phyloP scores from a whole-genome alignment of 441 rosid genomes.

The Breynia disticha region DNA sequence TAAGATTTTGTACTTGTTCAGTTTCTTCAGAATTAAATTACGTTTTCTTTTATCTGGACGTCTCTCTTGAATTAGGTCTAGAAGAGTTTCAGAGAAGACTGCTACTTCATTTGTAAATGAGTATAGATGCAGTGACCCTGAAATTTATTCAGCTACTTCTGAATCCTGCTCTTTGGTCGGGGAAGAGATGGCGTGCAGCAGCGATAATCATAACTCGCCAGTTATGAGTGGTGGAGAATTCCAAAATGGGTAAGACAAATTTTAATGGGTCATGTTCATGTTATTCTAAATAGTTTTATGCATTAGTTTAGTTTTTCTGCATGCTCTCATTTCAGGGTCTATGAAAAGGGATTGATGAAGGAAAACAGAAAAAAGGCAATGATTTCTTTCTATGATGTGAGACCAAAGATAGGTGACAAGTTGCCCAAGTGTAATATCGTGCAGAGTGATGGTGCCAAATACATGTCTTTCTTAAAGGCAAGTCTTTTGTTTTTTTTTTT shows the following conservation, averaged over 20 bases:
- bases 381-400: conserved; percentile 37
- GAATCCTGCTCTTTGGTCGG: conserved; percentile 68
- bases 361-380: conserved; percentile 31
- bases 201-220: conserved; percentile 49
- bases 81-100: conserved; percentile 29
- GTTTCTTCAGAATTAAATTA: conserved; percentile 2
- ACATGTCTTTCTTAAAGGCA: conserved; percentile 92
- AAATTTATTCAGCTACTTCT: conserved; percentile 45
- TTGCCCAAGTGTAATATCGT: conserved; percentile 42
- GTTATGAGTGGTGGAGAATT: conserved; percentile 28
- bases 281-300: conserved; percentile 5
- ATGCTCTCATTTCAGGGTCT: conserved; percentile 12
- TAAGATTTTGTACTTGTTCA: not conserved
- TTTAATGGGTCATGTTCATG: not conserved
- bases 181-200: conserved; percentile 60
- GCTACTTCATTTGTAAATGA: conserved; percentile 28
- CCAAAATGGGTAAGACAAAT: conserved; percentile 39
- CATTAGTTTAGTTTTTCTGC: not conserved
- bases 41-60: conserved; percentile 5
- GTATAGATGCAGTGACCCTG: conserved; percentile 25
- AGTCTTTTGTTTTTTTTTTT: conserved; percentile 16
- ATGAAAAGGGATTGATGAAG: conserved; percentile 26
- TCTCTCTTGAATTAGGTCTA: conserved; percentile 30
- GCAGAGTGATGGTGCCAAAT: conserved; percentile 63
- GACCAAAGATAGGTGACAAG: conserved; percentile 39